Percentiles rank a stretch among this genome's conserved stretches.
Evolutionary conservation across 352 stramenopile species (phyloP).

Genomic region (Phytophthora pluvialis): DNA sequence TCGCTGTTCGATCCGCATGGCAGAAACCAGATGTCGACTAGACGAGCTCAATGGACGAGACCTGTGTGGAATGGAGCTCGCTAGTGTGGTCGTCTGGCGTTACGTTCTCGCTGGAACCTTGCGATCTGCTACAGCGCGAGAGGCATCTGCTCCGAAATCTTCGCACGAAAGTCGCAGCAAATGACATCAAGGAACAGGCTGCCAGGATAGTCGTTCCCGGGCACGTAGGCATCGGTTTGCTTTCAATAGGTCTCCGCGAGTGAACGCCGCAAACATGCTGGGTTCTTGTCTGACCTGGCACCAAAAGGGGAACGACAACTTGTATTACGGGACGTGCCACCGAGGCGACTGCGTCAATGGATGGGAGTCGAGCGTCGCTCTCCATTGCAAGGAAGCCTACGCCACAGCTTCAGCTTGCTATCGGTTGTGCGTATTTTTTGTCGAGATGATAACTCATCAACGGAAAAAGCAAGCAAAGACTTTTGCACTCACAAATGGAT

Average conservation of each 20-base stretch:
- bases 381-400: background rate
- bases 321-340: background rate
- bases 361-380: background rate
- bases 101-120: background rate
- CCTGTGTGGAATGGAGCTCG: conserved; percentile 15
- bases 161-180: conserved; percentile 18
- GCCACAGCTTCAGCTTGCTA: background rate
- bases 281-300: conserved; percentile 5
- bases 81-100: conserved; percentile 7
- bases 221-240: too few species aligned
- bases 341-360: background rate
- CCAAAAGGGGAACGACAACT: conserved; percentile 5
- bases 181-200: conserved; percentile 17
- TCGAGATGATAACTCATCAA: background rate
- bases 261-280: conserved; percentile 5
- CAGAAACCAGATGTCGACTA: too few species aligned
- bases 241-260: background rate
- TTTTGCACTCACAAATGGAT: background rate
- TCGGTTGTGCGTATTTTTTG: background rate
- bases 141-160: conserved; percentile 18
- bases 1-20: conserved; percentile 16
- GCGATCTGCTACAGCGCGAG: background rate
- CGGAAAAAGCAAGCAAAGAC: too few species aligned
- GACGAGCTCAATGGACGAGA: too few species aligned
- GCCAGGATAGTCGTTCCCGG: conserved; percentile 1